phyloP scores from a whole-genome alignment of 2,329 filamentous ascomycete species.

The Sclerotinia glacialis region DNA sequence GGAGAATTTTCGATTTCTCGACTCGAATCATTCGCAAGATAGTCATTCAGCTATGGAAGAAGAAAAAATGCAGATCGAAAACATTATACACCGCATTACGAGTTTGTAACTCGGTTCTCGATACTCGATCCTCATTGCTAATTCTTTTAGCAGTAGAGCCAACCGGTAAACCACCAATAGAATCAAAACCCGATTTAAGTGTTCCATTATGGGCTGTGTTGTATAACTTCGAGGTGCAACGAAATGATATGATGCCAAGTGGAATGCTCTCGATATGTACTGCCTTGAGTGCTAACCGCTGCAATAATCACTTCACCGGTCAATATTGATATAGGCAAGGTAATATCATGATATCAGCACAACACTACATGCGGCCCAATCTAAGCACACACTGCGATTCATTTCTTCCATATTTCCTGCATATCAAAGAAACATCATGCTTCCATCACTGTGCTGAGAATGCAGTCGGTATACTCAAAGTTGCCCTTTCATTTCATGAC shows the following conservation, averaged over 20 bases:
- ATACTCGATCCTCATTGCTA: too few species aligned
- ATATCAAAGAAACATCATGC: not conserved
- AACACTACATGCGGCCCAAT: too few species aligned
- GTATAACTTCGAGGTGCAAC: not conserved
- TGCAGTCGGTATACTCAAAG: constrained; percentile 9
- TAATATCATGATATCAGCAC: not conserved
- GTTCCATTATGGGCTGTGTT: not conserved
- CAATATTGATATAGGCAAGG: not conserved
- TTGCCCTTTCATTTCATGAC: constrained; percentile 9
- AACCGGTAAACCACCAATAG: too few species aligned
- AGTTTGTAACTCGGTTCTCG: too few species aligned
- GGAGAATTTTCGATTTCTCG: too few species aligned
- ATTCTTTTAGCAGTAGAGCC: too few species aligned
- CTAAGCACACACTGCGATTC: not conserved
- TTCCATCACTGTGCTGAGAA: not conserved
- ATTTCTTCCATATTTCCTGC: not conserved
- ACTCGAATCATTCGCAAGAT: too few species aligned
- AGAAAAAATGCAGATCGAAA: too few species aligned
- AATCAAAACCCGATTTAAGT: too few species aligned
- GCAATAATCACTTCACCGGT: not conserved
- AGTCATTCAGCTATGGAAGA: too few species aligned
- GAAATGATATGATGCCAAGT: too few species aligned
- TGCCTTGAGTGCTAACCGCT: not conserved
- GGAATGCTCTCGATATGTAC: not conserved
- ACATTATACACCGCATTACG: too few species aligned